Conservation (phyloP, 1,139 yeast genomes). For the Pneumocystis murina region DNA sequence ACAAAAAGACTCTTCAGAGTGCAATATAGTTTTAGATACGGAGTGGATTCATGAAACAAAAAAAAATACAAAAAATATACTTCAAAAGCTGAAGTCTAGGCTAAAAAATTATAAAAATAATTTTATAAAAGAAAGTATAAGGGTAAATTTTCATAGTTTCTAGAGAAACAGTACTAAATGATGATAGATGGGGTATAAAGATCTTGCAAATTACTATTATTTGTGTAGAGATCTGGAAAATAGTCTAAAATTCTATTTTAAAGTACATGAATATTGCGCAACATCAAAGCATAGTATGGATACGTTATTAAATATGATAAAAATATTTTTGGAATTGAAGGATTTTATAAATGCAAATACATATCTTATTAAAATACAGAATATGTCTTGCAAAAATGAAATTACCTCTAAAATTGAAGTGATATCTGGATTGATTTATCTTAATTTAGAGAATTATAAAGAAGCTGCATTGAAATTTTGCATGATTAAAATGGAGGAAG, state of each 20-base stretch:
- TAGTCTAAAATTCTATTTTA: slow-evolving; percentile 12
- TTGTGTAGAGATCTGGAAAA: slow-evolving; percentile 12
- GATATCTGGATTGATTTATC: slow-evolving; percentile 7
- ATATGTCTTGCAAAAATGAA: neutral
- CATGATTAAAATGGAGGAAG: slow-evolving; percentile 3
- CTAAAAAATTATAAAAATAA: slow-evolving; percentile 16
- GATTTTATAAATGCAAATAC: slow-evolving; percentile 4
- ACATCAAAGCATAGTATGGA: slow-evolving; percentile 12
- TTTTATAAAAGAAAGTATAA: slow-evolving; percentile 16
- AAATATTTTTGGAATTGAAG: neutral
- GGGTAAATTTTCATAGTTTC: slow-evolving; percentile 2
- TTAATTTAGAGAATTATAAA: slow-evolving; percentile 7
- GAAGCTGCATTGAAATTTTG: slow-evolving; percentile 11
- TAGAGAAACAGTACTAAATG: neutral
- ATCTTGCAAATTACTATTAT: slow-evolving; percentile 14
- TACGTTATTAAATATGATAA: neutral
- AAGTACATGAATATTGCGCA: slow-evolving; percentile 16
- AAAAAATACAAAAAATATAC: slow-evolving; percentile 4
- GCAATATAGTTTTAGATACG: slow-evolving; percentile 5
- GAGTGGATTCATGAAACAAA: slow-evolving; percentile 11
- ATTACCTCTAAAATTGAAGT: slow-evolving; percentile 9
- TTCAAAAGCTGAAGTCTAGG: slow-evolving; percentile 14
- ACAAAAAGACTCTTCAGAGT: neutral
- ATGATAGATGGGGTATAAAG: slow-evolving; percentile 14
- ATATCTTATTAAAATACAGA: neutral